Conservation (phyloP, 2,329 filamentous ascomycete genomes). For the Chaetomium sp. region DNA sequence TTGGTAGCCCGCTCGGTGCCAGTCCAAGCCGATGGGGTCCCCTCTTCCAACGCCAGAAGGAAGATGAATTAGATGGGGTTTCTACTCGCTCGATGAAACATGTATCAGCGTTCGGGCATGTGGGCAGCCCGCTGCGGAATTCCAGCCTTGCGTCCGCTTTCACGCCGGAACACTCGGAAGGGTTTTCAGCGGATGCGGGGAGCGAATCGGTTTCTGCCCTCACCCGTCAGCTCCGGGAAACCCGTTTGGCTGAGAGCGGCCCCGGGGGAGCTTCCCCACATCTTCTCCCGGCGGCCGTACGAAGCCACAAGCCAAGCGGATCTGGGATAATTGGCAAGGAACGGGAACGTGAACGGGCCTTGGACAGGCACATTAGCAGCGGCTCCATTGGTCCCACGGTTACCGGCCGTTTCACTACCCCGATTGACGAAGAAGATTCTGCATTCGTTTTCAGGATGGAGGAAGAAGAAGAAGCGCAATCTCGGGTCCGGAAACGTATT, state of each 20-base stretch:
- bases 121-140: constrained; percentile 59
- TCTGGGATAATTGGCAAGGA: constrained; percentile 34
- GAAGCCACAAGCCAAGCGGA: constrained; percentile 34
- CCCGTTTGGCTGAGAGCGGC: constrained; percentile 44
- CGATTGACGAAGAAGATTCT: constrained; percentile 59
- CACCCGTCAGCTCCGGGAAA: constrained; percentile 57
- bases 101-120: constrained; percentile 57
- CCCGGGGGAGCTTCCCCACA: constrained; percentile 40
- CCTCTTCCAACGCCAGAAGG: constrained; percentile 53
- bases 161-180: constrained; percentile 30
- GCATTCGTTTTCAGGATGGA: constrained; percentile 63
- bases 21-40: constrained; percentile 58
- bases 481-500: constrained; percentile 42
- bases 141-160: constrained; percentile 53
- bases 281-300: constrained; percentile 44
- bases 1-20: constrained; percentile 52
- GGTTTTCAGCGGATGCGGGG: constrained; percentile 37
- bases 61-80: constrained; percentile 40
- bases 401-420: constrained; percentile 54
- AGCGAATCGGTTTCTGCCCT: constrained; percentile 51
- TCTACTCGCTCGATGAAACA: constrained; percentile 33
- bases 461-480: constrained; percentile 49
- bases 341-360: constrained; percentile 33
- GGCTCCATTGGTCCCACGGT: constrained; percentile 49
- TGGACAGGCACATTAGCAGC: constrained; percentile 55